Percentiles rank a stretch among this genome's conserved stretches.
These are phyloP conservation scores for Colletotrichum melonis DNA, from an alignment of 2,329 filamentous ascomycete species.

Conservation along the genomic window DNA sequence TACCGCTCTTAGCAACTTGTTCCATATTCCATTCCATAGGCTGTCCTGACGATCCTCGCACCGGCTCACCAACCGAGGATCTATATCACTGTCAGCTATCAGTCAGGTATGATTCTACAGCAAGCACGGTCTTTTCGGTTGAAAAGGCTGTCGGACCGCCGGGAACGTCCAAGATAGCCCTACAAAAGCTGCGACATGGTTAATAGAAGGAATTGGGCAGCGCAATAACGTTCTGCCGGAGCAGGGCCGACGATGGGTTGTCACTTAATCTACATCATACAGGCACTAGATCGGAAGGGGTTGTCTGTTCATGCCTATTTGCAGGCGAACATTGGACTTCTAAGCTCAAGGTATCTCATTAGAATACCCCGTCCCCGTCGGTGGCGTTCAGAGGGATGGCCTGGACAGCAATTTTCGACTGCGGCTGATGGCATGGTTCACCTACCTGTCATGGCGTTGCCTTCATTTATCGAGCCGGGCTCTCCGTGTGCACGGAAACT, in stretches of 20 bases:
- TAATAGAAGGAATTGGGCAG: background rate
- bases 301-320: background rate
- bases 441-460: background rate
- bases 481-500: background rate
- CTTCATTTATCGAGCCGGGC: constrained; percentile 12
- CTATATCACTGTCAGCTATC: constrained; percentile 28
- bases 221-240: constrained; percentile 7
- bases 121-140: constrained; percentile 10
- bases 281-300: constrained; percentile 24
- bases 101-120: constrained; percentile 19
- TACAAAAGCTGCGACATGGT: background rate
- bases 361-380: background rate
- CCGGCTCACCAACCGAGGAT: constrained; percentile 32
- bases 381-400: background rate
- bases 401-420: background rate
- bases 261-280: constrained; percentile 26
- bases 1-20: constrained; percentile 23
- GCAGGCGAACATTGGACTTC: constrained; percentile 11
- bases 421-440: background rate
- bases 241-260: background rate
- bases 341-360: background rate
- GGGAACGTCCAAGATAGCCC: background rate
- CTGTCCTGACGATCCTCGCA: constrained; percentile 20
- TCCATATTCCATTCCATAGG: background rate
- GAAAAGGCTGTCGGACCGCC: background rate